A percentile compares a stretch with the other conserved stretches of the same genome.
phyloP scores from a whole-genome alignment of 2,329 filamentous ascomycete species.

The Sclerotinia minor region DNA sequence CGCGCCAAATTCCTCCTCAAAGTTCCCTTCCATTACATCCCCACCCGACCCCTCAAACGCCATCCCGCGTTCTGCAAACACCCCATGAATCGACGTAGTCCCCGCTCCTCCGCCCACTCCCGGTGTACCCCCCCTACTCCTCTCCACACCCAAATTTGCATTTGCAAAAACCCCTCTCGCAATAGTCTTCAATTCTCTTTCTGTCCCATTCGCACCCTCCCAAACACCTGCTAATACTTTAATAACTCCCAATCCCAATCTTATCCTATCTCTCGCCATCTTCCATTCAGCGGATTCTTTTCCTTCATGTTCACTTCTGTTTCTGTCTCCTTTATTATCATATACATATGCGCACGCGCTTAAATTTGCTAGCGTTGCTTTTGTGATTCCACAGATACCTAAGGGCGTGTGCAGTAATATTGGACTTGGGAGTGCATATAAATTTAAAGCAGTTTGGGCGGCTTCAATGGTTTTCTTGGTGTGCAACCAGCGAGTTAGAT shows the following conservation, averaged over 20 bases:
- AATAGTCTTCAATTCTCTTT: constrained; percentile 47
- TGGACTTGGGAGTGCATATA: constrained; percentile 55
- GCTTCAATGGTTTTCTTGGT: constrained; percentile 60
- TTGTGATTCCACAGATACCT: constrained; percentile 56
- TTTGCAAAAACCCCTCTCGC: constrained; percentile 29
- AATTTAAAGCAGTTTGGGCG: constrained; percentile 56
- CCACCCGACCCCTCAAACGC: neutral
- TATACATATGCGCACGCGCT: constrained; percentile 58
- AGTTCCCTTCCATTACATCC: neutral
- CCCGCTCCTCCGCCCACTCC: neutral
- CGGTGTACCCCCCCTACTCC: no score
- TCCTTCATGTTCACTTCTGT: neutral
- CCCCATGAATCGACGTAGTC: neutral
- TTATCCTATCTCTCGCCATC: constrained; percentile 54
- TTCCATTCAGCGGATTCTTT: constrained; percentile 42
- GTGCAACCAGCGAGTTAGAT: constrained; percentile 43
- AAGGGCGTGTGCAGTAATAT: constrained; percentile 58
- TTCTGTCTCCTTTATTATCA: constrained; percentile 28
- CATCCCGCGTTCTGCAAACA: neutral
- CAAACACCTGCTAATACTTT: constrained; percentile 57
- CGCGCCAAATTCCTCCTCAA: neutral
- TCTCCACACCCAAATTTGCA: neutral
- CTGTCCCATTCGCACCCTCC: constrained; percentile 56
- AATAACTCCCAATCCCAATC: constrained; percentile 59
- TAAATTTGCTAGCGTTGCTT: constrained; percentile 59